These are phyloP conservation scores for Cladosporium halotolerans DNA, from an alignment of 2,329 filamentous ascomycete genomes.

Conservation along the genomic window DNA sequence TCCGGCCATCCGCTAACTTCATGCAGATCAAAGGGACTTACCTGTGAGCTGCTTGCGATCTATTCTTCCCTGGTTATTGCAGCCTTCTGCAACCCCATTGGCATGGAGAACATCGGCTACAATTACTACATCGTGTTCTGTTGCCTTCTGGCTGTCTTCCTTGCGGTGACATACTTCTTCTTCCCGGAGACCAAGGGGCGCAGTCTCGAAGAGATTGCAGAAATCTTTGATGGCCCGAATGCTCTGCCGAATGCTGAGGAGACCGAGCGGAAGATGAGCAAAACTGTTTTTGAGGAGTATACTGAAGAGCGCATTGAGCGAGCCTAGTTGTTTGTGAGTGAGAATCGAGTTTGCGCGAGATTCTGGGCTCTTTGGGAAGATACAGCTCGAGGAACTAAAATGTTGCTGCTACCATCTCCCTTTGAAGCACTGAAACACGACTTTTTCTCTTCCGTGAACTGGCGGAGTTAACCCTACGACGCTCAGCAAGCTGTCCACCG, in stretches of 20 bases:
- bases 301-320: constrained; percentile 19
- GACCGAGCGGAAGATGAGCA: constrained; percentile 14
- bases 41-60: constrained; percentile 21
- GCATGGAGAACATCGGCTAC: constrained; percentile 43
- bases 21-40: constrained; percentile 20
- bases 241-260: constrained; percentile 9
- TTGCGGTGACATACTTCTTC: constrained; percentile 12
- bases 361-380: too few species aligned
- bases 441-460: too few species aligned
- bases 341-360: too few species aligned
- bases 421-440: too few species aligned
- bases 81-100: constrained; percentile 29
- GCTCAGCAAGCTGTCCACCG: too few species aligned
- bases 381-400: too few species aligned
- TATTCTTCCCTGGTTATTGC: constrained; percentile 24
- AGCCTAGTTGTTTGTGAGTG: neutral
- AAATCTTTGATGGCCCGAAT: constrained; percentile 7
- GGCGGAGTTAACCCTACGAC: too few species aligned
- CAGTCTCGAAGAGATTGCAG: constrained; percentile 1
- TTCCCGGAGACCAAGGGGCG: constrained; percentile 2
- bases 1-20: neutral
- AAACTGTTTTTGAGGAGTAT: constrained; percentile 14
- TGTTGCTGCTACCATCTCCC: too few species aligned
- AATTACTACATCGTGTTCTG: constrained; percentile 49
- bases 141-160: constrained; percentile 26